Evolutionary conservation across 441 rosid genomes (phyloP), one percentile per base, ranked within the genome.

Genomic region (Eruca vesicaria): DNA sequence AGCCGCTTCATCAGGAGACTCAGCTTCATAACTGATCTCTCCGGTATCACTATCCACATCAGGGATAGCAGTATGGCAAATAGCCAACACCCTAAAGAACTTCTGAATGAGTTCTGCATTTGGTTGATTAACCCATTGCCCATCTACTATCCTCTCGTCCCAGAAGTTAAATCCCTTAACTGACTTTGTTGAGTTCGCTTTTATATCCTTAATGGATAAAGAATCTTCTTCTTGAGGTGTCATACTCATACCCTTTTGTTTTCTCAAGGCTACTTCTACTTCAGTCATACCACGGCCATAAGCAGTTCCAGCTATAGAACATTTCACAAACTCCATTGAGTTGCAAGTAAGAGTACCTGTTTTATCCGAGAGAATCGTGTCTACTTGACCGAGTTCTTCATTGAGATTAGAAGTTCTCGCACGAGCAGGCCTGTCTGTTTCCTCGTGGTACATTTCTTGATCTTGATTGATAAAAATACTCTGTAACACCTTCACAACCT

Each of bases 1-100:
- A 56, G 99, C 98, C n/a, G 90, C 91, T 85, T 95, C 99, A 75
- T 95, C 99, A 0, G 99, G 95, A 32, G 99, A 95, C 79, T 95
- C 99, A 5, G 97, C 97, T 85, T 93, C 98, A 66, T 91, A 95
- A 16, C 85, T 80, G 29, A 85, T 82, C 55, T 87, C 86, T 52
- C 86, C 86, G 1, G 87, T 75, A 48, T 80, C 89, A 73, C 57
- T 41, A 11, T 84, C 78, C 14, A 75, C 81, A 45, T 83, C 94
- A 15, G 99, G 97, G 52, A 93, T 88, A 55, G 90, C 97, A 3
- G 99, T 93, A 72, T 95, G 92, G 67, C 99, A 95, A 62, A 89
- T 80, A 31, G 99, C 94, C 43, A 95, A 71, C 5, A 89, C 92
- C 18, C 78, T 78, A 53, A 95, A 88, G 73, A 93, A 93, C 83